Percentiles rank a stretch among this genome's conserved stretches.
Evolutionary conservation across 768 basidiomycete species (phyloP).

Genomic region (Asterophora lycoperdoides): DNA sequence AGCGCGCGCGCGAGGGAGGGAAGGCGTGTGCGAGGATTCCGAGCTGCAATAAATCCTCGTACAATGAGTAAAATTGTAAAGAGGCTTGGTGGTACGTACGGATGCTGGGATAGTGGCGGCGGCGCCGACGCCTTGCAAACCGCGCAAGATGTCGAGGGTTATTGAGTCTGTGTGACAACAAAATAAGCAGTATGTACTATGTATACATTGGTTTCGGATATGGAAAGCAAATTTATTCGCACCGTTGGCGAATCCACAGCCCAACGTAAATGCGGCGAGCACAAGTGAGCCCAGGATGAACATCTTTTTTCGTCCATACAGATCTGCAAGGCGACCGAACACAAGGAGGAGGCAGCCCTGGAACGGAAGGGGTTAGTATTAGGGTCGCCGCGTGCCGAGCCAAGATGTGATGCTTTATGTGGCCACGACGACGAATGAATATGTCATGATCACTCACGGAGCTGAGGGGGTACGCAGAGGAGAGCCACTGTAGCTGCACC

Average conservation of each 20-base stretch:
- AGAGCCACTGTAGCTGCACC: slow-evolving; percentile 59
- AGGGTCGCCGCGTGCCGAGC: too few relatives aligned
- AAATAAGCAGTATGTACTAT: too few relatives aligned
- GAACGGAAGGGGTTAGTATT: background rate
- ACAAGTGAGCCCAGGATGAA: slow-evolving; percentile 59
- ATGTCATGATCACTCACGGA: slow-evolving; percentile 37
- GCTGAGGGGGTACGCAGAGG: slow-evolving; percentile 64
- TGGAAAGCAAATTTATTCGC: background rate
- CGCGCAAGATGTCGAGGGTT: slow-evolving; percentile 68
- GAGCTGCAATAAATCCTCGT: slow-evolving; percentile 35
- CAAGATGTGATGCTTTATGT: background rate
- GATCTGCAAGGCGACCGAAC: slow-evolving; percentile 75
- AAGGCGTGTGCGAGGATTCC: slow-evolving; percentile 83
- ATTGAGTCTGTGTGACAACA: too few relatives aligned
- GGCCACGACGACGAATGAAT: background rate
- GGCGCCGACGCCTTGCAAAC: slow-evolving; percentile 73
- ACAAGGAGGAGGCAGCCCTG: slow-evolving; percentile 78
- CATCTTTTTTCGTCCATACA: slow-evolving; percentile 67
- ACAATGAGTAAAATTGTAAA: too few relatives aligned
- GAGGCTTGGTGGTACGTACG: slow-evolving; percentile 35
- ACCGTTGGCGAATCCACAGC: slow-evolving; percentile 61
- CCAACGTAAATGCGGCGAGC: slow-evolving; percentile 56
- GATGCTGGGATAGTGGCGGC: slow-evolving; percentile 74
- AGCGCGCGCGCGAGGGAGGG: slow-evolving; percentile 58
- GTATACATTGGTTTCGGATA: background rate